Evolutionary conservation across 495 filamentous ascomycete species (phyloP).

Genomic region (Xylaria curta): DNA sequence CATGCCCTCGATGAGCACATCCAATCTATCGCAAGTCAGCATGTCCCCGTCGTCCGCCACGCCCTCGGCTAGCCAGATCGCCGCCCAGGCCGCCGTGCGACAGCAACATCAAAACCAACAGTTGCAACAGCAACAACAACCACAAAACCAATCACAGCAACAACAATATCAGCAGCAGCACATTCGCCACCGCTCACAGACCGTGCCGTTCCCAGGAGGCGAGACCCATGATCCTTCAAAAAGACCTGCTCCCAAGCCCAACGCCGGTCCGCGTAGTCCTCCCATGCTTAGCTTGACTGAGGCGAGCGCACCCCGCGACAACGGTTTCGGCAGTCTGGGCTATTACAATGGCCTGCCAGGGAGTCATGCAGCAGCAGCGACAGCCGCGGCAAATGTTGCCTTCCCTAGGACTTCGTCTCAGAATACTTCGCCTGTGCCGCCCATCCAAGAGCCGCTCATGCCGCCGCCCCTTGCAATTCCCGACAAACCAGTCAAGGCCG

Average conservation of each 20-base stretch:
- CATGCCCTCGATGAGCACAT: conserved; percentile 68
- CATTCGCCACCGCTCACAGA: conserved; percentile 75
- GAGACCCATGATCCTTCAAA: conserved; percentile 42
- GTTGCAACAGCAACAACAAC: conserved; percentile 63
- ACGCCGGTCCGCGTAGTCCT: conserved; percentile 57
- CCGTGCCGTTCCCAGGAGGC: conserved; percentile 57
- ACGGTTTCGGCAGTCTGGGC: conserved; percentile 56
- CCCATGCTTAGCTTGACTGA: conserved; percentile 62
- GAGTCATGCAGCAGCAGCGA: conserved; percentile 71
- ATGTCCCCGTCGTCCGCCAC: conserved; percentile 45
- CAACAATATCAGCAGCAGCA: conserved; percentile 60
- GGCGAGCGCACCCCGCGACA: conserved; percentile 61
- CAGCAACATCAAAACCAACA: conserved; percentile 59
- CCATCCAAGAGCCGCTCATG: conserved; percentile 42
- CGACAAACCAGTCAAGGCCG: conserved; percentile 71
- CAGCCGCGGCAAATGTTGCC: conserved; percentile 84
- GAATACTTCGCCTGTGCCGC: conserved; percentile 55
- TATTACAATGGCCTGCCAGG: conserved; percentile 73
- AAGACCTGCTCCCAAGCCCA: conserved; percentile 44
- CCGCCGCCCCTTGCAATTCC: conserved; percentile 52
- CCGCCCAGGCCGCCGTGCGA: conserved; percentile 78
- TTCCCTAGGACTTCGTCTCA: conserved; percentile 71
- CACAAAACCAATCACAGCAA: conserved; percentile 42
- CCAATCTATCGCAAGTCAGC: conserved; percentile 60
- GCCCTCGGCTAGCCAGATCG: conserved; percentile 79